Evolutionary conservation across 768 basidiomycete species (phyloP), one percentile per base, ranked within the genome.

Genomic region (Chalciporus sphaerocephalus): DNA sequence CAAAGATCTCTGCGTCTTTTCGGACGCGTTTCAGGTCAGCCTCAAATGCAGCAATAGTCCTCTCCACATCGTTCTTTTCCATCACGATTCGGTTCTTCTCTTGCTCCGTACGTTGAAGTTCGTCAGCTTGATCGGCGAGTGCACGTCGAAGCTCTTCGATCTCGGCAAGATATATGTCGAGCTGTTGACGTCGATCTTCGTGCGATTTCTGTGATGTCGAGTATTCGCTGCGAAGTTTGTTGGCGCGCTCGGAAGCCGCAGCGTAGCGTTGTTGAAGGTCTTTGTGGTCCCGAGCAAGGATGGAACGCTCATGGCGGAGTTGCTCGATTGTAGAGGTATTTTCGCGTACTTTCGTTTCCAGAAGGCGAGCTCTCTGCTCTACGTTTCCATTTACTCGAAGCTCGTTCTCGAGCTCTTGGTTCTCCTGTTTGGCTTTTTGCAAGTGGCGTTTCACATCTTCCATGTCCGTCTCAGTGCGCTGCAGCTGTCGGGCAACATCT

Each of bases 381-480:
- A 72, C 79, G 16, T 75, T 84, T 28, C 71, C 69, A 46, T 84
- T 88, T 44, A 67, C 87, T 67, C 85, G 76, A 35, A 91, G 72
- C 47, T 92, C 87, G 38, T 69, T 73, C 61, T 91, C 88, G 21
- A 92, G 70, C 16, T 79, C 78, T 20, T 80, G 74, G 51, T 85
- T 91, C 55, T 88, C 83, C 47, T 80, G 78, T 65, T 88, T 92
- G 63, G 79, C 69, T 44, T 72, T 74, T 35, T 83, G 78, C 6
- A 91, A 62, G 25, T 92, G 82, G 11, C 74, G 64, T 52, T 80
- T 83, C 34, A 92, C 78, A 40, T 84, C 85, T 20, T 85, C 79
- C 78, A 92, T 88, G 56, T 89, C 87, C 33, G 78, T 74, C 70
- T 90, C 85, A 11, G 84, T 85, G 21, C 86, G 75, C 50, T 79